Evolutionary conservation across 768 basidiomycete species (phyloP).

Genomic region (Lactarius hatsudake): DNA sequence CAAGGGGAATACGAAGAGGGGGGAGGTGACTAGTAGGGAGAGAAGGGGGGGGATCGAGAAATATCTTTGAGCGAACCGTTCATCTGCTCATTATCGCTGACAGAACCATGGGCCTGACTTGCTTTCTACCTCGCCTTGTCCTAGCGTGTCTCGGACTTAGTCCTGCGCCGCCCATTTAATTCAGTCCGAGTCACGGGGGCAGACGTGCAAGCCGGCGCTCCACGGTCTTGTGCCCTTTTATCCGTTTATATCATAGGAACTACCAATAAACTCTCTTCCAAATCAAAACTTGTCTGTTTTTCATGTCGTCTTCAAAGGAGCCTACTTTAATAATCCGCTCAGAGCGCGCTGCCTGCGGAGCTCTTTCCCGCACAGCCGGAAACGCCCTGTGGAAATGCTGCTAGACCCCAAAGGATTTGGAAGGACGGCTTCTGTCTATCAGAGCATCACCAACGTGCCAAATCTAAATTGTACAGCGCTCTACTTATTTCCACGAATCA

Average conservation of each 20-base stretch:
- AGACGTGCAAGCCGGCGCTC: slow-evolving; percentile 15
- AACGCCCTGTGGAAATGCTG: background rate
- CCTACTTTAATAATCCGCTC: background rate
- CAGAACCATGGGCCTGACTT: slow-evolving; percentile 5
- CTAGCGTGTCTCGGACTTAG: slow-evolving; percentile 16
- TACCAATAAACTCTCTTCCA: background rate
- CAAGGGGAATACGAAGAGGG: background rate
- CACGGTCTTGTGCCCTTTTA: slow-evolving; percentile 17
- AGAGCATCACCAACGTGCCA: background rate
- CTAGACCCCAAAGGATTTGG: background rate
- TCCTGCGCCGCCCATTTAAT: slow-evolving; percentile 23
- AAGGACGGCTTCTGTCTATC: background rate
- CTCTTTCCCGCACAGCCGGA: background rate
- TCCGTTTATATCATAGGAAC: slow-evolving; percentile 11
- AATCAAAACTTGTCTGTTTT: slow-evolving; percentile 8
- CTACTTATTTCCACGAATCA: background rate
- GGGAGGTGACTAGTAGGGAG: background rate
- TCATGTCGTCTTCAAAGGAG: background rate
- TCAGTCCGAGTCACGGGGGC: slow-evolving; percentile 4
- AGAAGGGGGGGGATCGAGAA: background rate
- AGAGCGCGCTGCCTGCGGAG: background rate
- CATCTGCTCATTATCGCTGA: slow-evolving; percentile 4
- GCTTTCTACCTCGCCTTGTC: slow-evolving; percentile 10
- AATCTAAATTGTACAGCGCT: slow-evolving; percentile 17
- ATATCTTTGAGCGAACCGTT: background rate